Base-by-base conservation (phyloP, 108 stramenopile genomes). In the Epipyxis sp. region DNA sequence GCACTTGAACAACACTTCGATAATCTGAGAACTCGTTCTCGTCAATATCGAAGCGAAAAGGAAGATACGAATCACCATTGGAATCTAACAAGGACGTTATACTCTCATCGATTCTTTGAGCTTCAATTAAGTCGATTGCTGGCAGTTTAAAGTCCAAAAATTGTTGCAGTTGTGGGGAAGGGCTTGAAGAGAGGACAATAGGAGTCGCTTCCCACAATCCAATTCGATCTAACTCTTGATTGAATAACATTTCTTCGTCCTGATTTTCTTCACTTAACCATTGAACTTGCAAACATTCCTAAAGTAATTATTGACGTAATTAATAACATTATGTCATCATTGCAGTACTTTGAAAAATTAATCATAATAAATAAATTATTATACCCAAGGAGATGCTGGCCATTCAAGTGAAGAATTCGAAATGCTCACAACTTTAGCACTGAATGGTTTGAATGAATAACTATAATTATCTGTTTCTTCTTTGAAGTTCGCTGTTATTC, bases 11-110 rank as follows among this genome's bases (percentile, higher is more conserved):
- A 10, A 3, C 40, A 10, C 16, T 6, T 13, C 25, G 10, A 32
- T 74, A 74, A 37, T 74, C 71, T 37, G 71, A 30, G 42, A 34
- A 74, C 13, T 43, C n/a, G 25, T 3, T 6, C 6, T 13, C 3
- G 34, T 74, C 71, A 46, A 37, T 10, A 43, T 46, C 46, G 43
- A 34, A 74, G 10, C 34, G 25, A 74, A 74, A 74, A 10, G 71
- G 41, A 74, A 16, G 20, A 37, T 65, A 65, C 6, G 10, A 10
- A 37, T 35, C 61, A 37, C 6, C 34, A 65, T 25, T 29, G 20
- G 61, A 35, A 32, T 25, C 13, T 32, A 65, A 32, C 61, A 65
- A 6, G 20, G 20, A 3, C 6, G 6, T 25, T 10, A 65, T 65
- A 37, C 6, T 32, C 34, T 65, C 25, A 16, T 29, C 61, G 3